phyloP scores from a whole-genome alignment of 441 rosid genomes.

The Gossypium schwendimanii region DNA sequence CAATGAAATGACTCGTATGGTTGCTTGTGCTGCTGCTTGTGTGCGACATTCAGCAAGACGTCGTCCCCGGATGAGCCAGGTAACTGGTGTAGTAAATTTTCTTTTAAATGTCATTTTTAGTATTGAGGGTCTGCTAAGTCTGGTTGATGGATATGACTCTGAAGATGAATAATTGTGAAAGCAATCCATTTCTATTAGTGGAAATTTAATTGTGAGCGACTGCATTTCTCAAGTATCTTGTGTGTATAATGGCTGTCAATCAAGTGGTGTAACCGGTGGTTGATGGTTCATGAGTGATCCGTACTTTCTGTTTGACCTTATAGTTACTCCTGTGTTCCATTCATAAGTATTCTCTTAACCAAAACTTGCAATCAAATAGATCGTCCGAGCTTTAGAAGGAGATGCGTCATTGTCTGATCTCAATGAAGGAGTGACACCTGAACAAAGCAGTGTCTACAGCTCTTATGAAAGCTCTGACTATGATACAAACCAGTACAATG shows the following conservation, averaged over 20 bases:
- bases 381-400: slow-evolving; percentile 90
- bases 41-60: slow-evolving; percentile 85
- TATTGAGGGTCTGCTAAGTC: not conserved
- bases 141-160: not conserved
- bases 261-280: not conserved
- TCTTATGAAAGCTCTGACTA: slow-evolving; percentile 83
- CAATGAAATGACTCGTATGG: slow-evolving; percentile 83
- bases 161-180: not conserved
- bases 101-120: not conserved
- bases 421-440: slow-evolving; percentile 81
- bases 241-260: not conserved
- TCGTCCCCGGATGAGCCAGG: slow-evolving; percentile 95
- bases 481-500: slow-evolving; percentile 73
- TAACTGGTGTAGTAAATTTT: slow-evolving; percentile 17
- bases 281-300: not conserved
- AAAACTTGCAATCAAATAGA: slow-evolving; percentile 35
- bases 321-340: not conserved
- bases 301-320: not conserved
- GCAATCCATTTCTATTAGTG: not conserved
- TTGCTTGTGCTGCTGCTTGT: slow-evolving; percentile 89
- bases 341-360: not conserved
- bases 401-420: slow-evolving; percentile 66
- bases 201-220: not conserved
- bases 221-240: not conserved
- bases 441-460: slow-evolving; percentile 56